Percentiles rank a stretch among this genome's conserved stretches.
phyloP scores from a whole-genome alignment of 257 asterid genomes.

The Gentiana dahurica region DNA sequence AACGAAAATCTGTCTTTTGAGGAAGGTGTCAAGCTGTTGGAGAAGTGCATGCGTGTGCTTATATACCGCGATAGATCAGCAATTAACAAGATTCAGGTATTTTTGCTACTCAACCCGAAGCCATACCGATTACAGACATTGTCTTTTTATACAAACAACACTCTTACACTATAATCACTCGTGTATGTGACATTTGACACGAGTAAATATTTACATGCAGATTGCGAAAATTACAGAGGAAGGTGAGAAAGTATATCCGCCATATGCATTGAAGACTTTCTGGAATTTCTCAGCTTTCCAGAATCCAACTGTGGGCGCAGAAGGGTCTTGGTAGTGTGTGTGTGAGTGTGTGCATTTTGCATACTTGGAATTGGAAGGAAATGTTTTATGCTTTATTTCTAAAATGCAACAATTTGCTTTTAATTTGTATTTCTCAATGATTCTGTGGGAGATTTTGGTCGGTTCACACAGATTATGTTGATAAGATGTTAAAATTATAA shows the following conservation, averaged over 20 bases:
- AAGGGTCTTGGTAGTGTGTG: constrained; percentile 73
- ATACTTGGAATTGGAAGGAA: no score
- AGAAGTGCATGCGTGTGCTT: constrained; percentile 98
- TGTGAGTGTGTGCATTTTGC: no score
- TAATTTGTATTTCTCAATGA: no score
- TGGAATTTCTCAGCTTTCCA: constrained; percentile 82
- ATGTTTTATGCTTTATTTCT: no score
- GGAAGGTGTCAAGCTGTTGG: constrained; percentile 80
- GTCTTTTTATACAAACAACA: no score
- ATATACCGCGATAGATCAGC: constrained; percentile 97
- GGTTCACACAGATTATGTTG: no score
- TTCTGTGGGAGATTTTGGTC: no score
- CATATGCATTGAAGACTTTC: constrained; percentile 69
- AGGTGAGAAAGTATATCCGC: constrained; percentile 52
- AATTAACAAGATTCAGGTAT: constrained; percentile 88
- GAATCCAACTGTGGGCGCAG: constrained; percentile 80
- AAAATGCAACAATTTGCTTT: no score
- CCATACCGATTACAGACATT: no score
- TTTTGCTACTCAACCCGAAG: neutral
- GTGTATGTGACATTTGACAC: neutral
- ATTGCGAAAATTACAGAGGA: constrained; percentile 90
- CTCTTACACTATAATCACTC: no score
- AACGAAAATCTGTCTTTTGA: constrained; percentile 75
- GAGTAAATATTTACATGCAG: constrained; percentile 30
- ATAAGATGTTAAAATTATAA: no score